Conservation (phyloP, 1,139 yeast genomes). For the Yamadazyma songkhlaensis region DNA sequence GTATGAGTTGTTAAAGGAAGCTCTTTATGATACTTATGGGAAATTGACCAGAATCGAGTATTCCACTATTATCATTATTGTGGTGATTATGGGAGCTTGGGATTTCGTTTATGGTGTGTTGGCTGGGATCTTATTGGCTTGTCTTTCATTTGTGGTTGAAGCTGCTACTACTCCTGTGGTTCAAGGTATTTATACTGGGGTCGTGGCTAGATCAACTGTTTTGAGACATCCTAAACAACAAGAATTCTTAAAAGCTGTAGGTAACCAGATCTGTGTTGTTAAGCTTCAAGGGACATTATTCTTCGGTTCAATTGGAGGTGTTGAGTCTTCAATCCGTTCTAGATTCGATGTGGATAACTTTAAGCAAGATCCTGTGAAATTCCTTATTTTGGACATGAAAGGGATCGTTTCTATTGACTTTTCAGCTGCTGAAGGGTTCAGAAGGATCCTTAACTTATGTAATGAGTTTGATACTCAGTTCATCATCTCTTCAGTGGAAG, state of each 20-base stretch:
- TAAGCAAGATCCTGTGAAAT: conserved; percentile 60
- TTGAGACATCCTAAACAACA: conserved; percentile 89
- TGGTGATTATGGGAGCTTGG: conserved; percentile 90
- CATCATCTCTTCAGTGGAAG: conserved; percentile 72
- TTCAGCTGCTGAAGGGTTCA: conserved; percentile 95
- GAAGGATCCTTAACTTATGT: conserved; percentile 77
- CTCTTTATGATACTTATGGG: conserved; percentile 81
- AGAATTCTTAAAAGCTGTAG: conserved; percentile 79
- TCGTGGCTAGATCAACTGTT: conserved; percentile 87
- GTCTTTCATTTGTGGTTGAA: conserved; percentile 86
- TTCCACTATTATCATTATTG: conserved; percentile 76
- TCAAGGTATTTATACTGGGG: conserved; percentile 80
- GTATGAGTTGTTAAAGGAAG: conserved; percentile 83
- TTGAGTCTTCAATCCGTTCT: conserved; percentile 70
- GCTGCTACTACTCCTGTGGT: conserved; percentile 85
- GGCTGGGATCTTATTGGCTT: conserved; percentile 87
- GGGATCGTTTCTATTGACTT: conserved; percentile 82
- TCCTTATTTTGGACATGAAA: conserved; percentile 79
- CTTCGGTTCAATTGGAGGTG: conserved; percentile 92
- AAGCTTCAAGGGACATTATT: conserved; percentile 86
- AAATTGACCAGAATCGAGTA: conserved; percentile 76
- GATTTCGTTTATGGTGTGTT: conserved; percentile 93
- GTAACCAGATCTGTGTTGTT: conserved; percentile 84
- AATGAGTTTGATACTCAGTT: conserved; percentile 68
- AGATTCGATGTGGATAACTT: conserved; percentile 62